Evolutionary conservation across 2,329 filamentous ascomycete species (phyloP), one percentile per base, ranked within the genome.

Genomic region (Chaetoscypha palmicola): DNA sequence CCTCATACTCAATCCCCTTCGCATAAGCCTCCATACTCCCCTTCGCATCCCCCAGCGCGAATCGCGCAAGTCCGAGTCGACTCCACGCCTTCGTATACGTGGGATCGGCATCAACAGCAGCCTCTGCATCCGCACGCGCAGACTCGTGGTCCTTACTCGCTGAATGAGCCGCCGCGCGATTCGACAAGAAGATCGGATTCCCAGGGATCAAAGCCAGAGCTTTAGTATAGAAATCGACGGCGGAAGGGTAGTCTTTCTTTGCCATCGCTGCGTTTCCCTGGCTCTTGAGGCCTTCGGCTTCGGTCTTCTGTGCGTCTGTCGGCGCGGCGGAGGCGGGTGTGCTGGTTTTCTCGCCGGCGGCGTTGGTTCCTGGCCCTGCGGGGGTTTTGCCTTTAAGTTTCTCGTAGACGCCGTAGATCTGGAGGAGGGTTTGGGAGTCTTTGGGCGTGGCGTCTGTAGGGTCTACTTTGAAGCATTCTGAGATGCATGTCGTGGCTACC

Each of bases 21-120:
- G 83, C 72, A 68, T 98, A 98, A 14, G 92, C 92, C 58, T 97
- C 90, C 83, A 96, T 94, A 52, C 86, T 83, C 38, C 88, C 92
- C 67, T 83, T 82, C 45, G 88, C 83, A 61, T 98, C 91, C 24
- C 90, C 91, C 40, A 96, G 77, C 12, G 91, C 91, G 66, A 91
- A 98, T 49, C 84, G 79, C 33, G 92, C 92, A 30, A 97, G 81
- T 16, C 92, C 92, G 16, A 98, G 76, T 49, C 92, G 79, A 56
- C 86, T 92, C 92, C 92, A 98, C 12, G 89, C 92, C 71, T 98
- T 97, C 54, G 90, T 94, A 73, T 97, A 98, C 64, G 80, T 81
- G 10, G 92, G 88, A 65, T 98, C 92, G 43, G 89, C 77, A 45
- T 79, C 77, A 44, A 92, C 86, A 43, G 92, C 92, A 53, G 92